Evolutionary conservation across 164 flowering plant species (phyloP).

Genomic region (Tetracentron sinense): DNA sequence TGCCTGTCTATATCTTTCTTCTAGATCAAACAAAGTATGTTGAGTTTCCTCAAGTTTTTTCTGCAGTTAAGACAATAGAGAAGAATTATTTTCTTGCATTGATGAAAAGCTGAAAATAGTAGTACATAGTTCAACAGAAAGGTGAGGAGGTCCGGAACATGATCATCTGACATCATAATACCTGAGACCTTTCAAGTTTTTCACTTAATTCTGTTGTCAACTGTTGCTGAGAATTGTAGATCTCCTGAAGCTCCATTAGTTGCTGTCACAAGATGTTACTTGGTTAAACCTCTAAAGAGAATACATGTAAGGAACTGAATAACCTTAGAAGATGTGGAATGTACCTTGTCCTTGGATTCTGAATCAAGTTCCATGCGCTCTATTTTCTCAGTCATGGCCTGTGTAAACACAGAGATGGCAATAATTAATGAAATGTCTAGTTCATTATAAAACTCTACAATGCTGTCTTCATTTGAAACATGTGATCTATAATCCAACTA

Average conservation of each 20-base stretch:
- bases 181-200: constrained; percentile 75
- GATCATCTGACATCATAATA: constrained; percentile 7
- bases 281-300: constrained; percentile 6
- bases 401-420: not conserved
- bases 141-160: not conserved
- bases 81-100: no score
- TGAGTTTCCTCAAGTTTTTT: constrained; percentile 64
- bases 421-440: not conserved
- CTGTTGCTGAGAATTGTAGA: constrained; percentile 66
- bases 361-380: constrained; percentile 67
- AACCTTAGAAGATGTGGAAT: not conserved
- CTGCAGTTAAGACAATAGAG: constrained; percentile 19
- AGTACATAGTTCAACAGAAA: not conserved
- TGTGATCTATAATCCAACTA: not conserved
- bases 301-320: not conserved
- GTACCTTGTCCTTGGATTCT: constrained; percentile 69
- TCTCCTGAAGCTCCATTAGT: constrained; percentile 60
- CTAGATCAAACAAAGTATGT: constrained; percentile 53
- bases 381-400: constrained; percentile 79
- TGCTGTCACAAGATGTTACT: not conserved
- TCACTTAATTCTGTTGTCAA: constrained; percentile 66
- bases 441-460: not conserved
- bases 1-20: constrained; percentile 61
- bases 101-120: not conserved
- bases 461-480: not conserved